Evolutionary conservation across 352 stramenopile genomes (phyloP).

Genomic region (Thalassiosira mediterranea): DNA sequence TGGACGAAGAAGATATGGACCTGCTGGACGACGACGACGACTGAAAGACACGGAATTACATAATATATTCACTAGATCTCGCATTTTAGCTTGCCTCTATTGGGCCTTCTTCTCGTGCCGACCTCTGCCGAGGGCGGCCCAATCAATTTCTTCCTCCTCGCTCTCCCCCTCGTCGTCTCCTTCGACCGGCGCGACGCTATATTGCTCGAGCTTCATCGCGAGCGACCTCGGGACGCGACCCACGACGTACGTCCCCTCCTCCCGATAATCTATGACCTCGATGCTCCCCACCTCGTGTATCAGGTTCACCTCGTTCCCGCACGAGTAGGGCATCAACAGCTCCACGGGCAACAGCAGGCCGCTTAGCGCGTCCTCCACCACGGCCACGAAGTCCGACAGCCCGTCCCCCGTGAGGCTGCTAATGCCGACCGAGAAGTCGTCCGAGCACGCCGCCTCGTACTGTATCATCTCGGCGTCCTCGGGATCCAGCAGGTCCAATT

Average conservation of each 20-base stretch:
- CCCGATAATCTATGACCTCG: slow-evolving; percentile 79
- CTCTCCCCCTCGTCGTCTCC: slow-evolving; percentile 30
- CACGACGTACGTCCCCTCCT: slow-evolving; percentile 73
- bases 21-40: too few relatives aligned
- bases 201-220: slow-evolving; percentile 74
- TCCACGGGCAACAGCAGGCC: slow-evolving; percentile 77
- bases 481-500: slow-evolving; percentile 77
- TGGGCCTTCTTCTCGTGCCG: slow-evolving; percentile 55
- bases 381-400: slow-evolving; percentile 76
- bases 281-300: slow-evolving; percentile 82
- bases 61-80: too few relatives aligned
- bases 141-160: slow-evolving; percentile 71
- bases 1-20: too few relatives aligned
- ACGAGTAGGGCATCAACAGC: slow-evolving; percentile 77
- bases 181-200: slow-evolving; percentile 42
- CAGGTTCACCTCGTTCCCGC: slow-evolving; percentile 78
- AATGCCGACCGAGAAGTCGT: slow-evolving; percentile 71
- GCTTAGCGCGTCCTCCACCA: slow-evolving; percentile 71
- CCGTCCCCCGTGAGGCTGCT: slow-evolving; percentile 73
- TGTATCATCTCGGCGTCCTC: slow-evolving; percentile 70
- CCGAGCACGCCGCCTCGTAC: slow-evolving; percentile 63
- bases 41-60: too few relatives aligned
- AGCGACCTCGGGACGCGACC: slow-evolving; percentile 69
- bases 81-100: too few relatives aligned
- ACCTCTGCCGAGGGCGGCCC: slow-evolving; percentile 72